Percentiles rank a stretch among this genome's conserved stretches.
Evolutionary conservation across 805 yeast species (phyloP).

Genomic region (Starmerella cellae): DNA sequence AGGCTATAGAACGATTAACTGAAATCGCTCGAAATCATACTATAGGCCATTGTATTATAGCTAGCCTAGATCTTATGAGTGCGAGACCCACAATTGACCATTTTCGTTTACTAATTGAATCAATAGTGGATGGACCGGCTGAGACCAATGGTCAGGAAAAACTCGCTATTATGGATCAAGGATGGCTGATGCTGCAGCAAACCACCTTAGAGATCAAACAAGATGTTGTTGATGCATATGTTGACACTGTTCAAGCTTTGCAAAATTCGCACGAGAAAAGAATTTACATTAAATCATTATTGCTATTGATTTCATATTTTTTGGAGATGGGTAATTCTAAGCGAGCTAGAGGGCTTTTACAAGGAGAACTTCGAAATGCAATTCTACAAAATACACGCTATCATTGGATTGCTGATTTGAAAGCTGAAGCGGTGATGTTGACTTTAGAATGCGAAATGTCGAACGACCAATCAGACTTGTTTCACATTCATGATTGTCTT

Average conservation of each 20-base stretch:
- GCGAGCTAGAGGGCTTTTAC: neutral
- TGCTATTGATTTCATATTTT: neutral
- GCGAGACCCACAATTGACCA: neutral
- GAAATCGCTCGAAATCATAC: neutral
- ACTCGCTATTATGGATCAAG: neutral
- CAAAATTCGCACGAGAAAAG: neutral
- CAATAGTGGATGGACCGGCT: neutral
- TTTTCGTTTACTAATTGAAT: neutral
- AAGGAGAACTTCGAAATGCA: neutral
- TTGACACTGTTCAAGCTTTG: neutral
- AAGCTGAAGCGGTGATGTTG: neutral
- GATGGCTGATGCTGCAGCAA: neutral
- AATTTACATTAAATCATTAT: neutral
- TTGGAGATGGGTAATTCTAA: neutral
- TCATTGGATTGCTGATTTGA: neutral
- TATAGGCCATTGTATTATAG: slow-evolving; percentile 1
- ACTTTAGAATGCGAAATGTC: neutral
- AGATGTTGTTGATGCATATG: neutral
- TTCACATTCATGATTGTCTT: neutral
- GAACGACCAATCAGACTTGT: no score
- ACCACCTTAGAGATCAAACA: neutral
- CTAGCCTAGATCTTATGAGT: slow-evolving; percentile 6
- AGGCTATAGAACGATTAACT: slow-evolving; percentile 1
- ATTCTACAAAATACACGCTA: neutral
- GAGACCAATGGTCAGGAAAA: neutral